phyloP scores from a whole-genome alignment of 257 asterid species.

The Solanum arcanum region DNA sequence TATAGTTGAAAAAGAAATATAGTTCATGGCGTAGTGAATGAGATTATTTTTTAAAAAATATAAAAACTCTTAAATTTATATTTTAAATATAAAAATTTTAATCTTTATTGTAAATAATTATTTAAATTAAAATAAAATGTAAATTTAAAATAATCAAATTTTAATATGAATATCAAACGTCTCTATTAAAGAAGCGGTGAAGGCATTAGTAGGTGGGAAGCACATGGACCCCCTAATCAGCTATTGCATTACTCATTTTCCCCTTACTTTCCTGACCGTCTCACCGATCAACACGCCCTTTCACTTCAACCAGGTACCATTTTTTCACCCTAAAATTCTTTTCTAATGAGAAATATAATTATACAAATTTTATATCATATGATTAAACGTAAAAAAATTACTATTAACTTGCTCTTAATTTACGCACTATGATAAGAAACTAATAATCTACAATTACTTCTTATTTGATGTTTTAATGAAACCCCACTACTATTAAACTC shows the following conservation, averaged over 20 bases:
- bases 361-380: no score
- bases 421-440: no score
- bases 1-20: background rate
- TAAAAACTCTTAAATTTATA: rapidly evolving
- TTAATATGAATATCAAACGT: no score
- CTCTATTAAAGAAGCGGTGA: background rate
- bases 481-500: background rate
- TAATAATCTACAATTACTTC: no score
- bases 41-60: no score
- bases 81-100: no score
- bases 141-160: rapidly evolving
- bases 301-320: background rate
- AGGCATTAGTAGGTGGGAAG: background rate
- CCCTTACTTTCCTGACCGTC: background rate
- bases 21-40: rapidly evolving
- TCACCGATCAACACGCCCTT: background rate
- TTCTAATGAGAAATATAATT: background rate
- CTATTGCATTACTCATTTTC: background rate
- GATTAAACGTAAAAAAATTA: no score
- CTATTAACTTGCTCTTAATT: no score
- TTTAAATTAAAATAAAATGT: no score
- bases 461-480: background rate
- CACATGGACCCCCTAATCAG: constrained; percentile 1
- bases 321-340: background rate
- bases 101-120: rapidly evolving